Conservation (phyloP, 805 yeast species). For the Candida parachauliodes region DNA sequence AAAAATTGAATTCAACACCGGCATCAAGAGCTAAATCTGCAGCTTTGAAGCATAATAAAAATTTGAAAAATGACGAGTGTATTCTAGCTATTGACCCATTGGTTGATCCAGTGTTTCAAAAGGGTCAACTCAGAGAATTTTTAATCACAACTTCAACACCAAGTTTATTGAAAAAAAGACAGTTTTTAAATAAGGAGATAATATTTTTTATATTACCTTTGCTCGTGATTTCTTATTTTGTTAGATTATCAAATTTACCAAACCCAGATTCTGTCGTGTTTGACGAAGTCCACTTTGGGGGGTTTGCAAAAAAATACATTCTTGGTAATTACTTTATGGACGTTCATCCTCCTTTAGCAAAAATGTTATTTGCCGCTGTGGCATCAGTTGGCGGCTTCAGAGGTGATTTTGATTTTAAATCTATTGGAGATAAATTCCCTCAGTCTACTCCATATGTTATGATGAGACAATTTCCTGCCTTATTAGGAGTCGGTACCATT, state of each 20-base stretch:
- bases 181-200: constrained; percentile 23
- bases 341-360: constrained; percentile 77
- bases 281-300: constrained; percentile 95
- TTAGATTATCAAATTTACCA: constrained; percentile 60
- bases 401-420: constrained; percentile 65
- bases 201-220: constrained; percentile 20
- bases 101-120: constrained; percentile 10
- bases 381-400: constrained; percentile 65
- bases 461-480: constrained; percentile 70
- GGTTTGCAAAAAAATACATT: constrained; percentile 84
- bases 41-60: constrained; percentile 2
- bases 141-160: constrained; percentile 50
- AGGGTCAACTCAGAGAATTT: constrained; percentile 39
- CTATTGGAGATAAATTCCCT: constrained; percentile 65
- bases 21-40: constrained; percentile 8
- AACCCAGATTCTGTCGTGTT: constrained; percentile 82
- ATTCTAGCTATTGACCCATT: constrained; percentile 7
- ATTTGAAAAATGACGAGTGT: constrained; percentile 1
- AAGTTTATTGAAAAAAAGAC: constrained; percentile 37
- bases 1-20: constrained; percentile 1
- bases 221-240: constrained; percentile 48
- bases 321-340: constrained; percentile 65
- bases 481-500: constrained; percentile 66
- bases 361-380: constrained; percentile 71
- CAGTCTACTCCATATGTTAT: constrained; percentile 54